Evolutionary conservation across 495 filamentous ascomycete genomes (phyloP).

Genomic region (Trichoderma virens): DNA sequence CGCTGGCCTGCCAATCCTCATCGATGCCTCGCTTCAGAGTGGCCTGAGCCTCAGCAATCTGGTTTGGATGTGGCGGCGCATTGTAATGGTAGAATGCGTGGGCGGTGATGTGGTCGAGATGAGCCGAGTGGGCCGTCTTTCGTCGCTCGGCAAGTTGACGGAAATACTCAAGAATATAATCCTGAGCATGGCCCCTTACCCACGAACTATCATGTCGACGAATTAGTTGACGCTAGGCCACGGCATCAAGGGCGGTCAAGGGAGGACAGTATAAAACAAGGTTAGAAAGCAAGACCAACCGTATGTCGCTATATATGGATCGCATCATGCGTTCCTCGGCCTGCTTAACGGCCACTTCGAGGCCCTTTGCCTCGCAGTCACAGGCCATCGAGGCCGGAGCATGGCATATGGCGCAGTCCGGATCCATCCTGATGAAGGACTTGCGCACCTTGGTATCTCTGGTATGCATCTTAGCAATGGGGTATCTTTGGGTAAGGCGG

Average conservation of each 20-base stretch:
- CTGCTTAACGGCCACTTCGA: constrained; percentile 58
- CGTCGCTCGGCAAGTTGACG: constrained; percentile 50
- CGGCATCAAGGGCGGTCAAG: neutral
- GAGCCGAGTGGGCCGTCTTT: constrained; percentile 46
- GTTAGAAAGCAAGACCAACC: constrained; percentile 33
- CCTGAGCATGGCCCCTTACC: constrained; percentile 62
- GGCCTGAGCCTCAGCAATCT: constrained; percentile 51
- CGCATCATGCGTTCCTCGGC: constrained; percentile 58
- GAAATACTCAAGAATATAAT: constrained; percentile 64
- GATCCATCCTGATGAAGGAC: constrained; percentile 52
- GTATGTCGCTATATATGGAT: constrained; percentile 53
- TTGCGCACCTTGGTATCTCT: constrained; percentile 38
- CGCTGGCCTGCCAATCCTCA: constrained; percentile 62
- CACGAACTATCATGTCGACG: constrained; percentile 26
- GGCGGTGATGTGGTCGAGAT: constrained; percentile 49
- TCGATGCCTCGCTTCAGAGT: constrained; percentile 61
- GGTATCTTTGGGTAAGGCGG: constrained; percentile 10
- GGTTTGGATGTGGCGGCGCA: constrained; percentile 44
- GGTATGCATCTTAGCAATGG: constrained; percentile 44
- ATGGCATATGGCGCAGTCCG: constrained; percentile 65
- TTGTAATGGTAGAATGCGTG: constrained; percentile 51
- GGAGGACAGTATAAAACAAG: too few relatives aligned
- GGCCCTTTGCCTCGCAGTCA: constrained; percentile 61
- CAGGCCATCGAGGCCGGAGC: constrained; percentile 53
- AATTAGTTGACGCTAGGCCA: neutral